Evolutionary conservation across 805 yeast genomes (phyloP).

Genomic region (Sugiyamaella americana): DNA sequence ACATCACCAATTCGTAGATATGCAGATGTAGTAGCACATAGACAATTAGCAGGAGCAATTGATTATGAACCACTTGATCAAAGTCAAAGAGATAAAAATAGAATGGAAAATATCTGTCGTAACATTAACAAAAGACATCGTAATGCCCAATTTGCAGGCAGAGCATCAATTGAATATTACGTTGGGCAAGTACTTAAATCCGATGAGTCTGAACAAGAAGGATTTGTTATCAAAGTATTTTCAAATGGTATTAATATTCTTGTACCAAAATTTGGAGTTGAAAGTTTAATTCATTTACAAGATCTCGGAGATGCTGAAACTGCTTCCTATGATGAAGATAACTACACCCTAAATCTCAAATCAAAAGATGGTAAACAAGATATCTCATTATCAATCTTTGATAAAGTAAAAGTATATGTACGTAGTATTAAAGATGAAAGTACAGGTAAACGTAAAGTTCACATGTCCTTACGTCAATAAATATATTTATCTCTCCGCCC

Average conservation of each 20-base stretch:
- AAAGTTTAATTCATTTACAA: slow-evolving; percentile 81
- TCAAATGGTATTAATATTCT: slow-evolving; percentile 91
- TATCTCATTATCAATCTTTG: slow-evolving; percentile 62
- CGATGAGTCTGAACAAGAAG: slow-evolving; percentile 74
- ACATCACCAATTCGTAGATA: slow-evolving; percentile 97
- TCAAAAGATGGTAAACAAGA: slow-evolving; percentile 39
- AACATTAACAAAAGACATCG: slow-evolving; percentile 92
- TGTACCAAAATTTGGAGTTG: slow-evolving; percentile 95
- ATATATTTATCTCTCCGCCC: too few relatives aligned
- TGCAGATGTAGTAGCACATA: slow-evolving; percentile 95
- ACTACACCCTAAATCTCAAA: slow-evolving; percentile 56
- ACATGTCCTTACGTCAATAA: slow-evolving; percentile 37
- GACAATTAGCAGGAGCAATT: slow-evolving; percentile 97
- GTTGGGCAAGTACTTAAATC: slow-evolving; percentile 96
- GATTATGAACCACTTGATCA: slow-evolving; percentile 81
- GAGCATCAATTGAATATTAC: slow-evolving; percentile 95
- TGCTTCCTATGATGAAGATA: slow-evolving; percentile 68
- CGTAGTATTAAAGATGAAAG: slow-evolving; percentile 75
- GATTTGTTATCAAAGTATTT: slow-evolving; percentile 86
- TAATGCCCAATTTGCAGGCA: slow-evolving; percentile 97
- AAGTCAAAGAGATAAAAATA: slow-evolving; percentile 78
- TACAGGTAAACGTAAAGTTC: slow-evolving; percentile 91
- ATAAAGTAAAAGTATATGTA: slow-evolving; percentile 76
- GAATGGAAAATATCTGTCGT: slow-evolving; percentile 81
- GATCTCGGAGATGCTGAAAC: slow-evolving; percentile 58